Percentiles rank a stretch among this genome's conserved stretches.
phyloP scores from a whole-genome alignment of 2,329 filamentous ascomycete genomes.

The Ophiostoma himal-ulmi region DNA sequence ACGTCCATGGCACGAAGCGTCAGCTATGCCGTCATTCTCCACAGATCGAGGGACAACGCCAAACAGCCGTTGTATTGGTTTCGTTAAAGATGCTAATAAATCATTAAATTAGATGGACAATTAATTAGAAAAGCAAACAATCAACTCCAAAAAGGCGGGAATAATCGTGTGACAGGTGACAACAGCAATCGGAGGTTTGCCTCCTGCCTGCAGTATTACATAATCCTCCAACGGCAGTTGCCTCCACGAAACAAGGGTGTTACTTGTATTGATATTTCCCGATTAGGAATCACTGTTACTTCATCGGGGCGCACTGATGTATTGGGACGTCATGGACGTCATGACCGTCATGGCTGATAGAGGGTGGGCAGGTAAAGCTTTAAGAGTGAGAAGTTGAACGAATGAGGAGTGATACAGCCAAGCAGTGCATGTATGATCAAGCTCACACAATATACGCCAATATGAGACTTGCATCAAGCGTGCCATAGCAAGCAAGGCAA shows the following conservation, averaged over 20 bases:
- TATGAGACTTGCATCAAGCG: neutral
- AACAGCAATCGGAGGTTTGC: neutral
- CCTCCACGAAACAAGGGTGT: slow-evolving; percentile 5
- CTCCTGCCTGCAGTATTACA: neutral
- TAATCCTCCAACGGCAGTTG: neutral
- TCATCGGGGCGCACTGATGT: neutral
- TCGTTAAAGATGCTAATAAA: too few species aligned
- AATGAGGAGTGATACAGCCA: neutral
- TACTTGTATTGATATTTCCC: neutral
- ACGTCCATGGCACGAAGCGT: neutral
- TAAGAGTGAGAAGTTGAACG: too few species aligned
- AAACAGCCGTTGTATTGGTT: neutral
- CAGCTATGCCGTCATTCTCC: slow-evolving; percentile 1
- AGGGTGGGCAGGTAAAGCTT: neutral
- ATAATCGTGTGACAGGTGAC: neutral
- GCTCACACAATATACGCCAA: neutral
- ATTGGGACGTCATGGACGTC: neutral
- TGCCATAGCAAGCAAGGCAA: neutral
- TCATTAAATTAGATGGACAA: neutral
- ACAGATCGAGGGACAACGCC: neutral
- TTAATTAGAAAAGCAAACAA: neutral
- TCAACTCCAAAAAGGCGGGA: neutral
- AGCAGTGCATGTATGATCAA: neutral
- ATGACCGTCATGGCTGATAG: neutral
- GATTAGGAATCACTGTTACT: neutral